Base-by-base conservation (phyloP, 2,329 filamentous ascomycete species). In the Zymoseptoria ardabiliae region DNA sequence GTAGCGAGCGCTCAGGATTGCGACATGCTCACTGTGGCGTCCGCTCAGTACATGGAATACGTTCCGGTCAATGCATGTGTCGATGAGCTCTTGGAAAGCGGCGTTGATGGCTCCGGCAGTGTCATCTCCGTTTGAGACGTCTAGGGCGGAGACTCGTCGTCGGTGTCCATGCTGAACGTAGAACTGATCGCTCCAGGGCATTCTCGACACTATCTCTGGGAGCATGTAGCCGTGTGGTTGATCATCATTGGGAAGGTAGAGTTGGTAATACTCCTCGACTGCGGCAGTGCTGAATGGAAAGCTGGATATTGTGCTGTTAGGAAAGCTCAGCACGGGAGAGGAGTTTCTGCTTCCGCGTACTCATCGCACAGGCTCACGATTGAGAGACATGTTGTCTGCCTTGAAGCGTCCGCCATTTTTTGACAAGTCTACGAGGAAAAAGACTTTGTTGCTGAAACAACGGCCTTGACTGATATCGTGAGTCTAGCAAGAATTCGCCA, bases 21-120 rank as follows among this genome's bases (percentile, higher is more conserved):
- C 86, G 77, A 90, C 95, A 13, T 84, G 76, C 74, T 96, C 91
- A 68, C 89, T 78, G 52, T 91, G 83, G 89, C 90, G 95, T 59
- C 87, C 87, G 22, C 78, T 78, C 11, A 97, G 80, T 0, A 95
- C 79, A 25, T 83, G 78, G 70, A 97, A 97, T 0, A 82, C 82
- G 13, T 82, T 77, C n/a, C 58, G 58, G 7, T 66, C 63, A 17
- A 69, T 61, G 35, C 63, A 65, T 7, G 81, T 79, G 20, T 82
- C 76, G 13, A 87, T 85, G 79, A 91, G 88, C 66, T 87, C 82
- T 1, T 78, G 71, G 48, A 87, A 79, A 4, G 91, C 85, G 41
- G 77, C 73, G 3, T 77, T 78, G 21, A 85, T 71, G 6, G 78
- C 71, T 2, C 76, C 74, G 48, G 83, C 90, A 51, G 91, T 86